A percentile compares a stretch with the other conserved stretches of the same genome.
Conservation (phyloP, 148 eudicot genomes). For the Nepenthes gracilis region DNA sequence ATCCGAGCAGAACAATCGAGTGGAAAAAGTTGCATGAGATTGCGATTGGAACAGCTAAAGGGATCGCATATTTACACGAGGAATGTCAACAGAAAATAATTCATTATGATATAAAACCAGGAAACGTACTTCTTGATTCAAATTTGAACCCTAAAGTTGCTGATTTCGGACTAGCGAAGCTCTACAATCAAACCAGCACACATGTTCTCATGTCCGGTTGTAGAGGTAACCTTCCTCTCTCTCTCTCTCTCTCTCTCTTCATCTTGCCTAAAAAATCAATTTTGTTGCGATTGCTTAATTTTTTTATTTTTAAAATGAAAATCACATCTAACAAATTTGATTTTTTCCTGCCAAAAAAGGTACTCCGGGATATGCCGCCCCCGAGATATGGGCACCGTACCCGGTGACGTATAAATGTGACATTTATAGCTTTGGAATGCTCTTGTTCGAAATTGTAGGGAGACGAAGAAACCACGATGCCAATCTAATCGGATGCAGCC, state of each 20-base stretch:
- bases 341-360: neutral
- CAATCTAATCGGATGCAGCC: conserved; percentile 11
- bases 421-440: conserved; percentile 23
- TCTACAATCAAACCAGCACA: conserved; percentile 15
- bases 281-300: no score
- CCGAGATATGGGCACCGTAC: conserved; percentile 26
- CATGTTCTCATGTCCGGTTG: conserved; percentile 17
- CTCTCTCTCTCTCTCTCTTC: no score
- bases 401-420: conserved; percentile 27
- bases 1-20: neutral
- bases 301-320: no score
- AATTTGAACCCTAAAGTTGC: conserved; percentile 19
- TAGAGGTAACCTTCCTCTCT: conserved; percentile 2
- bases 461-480: conserved; percentile 17
- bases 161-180: conserved; percentile 20
- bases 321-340: no score
- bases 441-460: conserved; percentile 20
- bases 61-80: conserved; percentile 21
- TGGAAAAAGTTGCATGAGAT: conserved; percentile 12
- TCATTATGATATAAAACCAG: conserved; percentile 26
- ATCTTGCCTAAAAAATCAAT: no score
- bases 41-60: conserved; percentile 23
- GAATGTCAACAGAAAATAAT: conserved; percentile 20
- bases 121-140: conserved; percentile 18
- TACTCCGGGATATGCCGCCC: conserved; percentile 26